Base-by-base conservation (phyloP, 1,139 yeast genomes). In the Suzukiozyma palmioleophila region DNA sequence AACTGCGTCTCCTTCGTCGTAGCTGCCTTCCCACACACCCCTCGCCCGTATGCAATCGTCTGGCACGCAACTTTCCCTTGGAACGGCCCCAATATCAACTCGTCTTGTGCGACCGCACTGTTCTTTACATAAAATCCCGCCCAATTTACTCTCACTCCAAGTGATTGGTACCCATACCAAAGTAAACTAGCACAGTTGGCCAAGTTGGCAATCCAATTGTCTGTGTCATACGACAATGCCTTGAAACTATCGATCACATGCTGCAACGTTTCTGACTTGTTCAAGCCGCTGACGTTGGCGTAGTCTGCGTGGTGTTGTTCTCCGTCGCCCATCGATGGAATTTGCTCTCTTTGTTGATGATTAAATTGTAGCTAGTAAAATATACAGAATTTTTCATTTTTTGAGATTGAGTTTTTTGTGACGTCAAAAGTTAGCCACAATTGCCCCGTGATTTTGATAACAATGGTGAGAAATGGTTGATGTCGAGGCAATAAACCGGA, bases 11-110 rank as follows among this genome's bases (percentile, higher is more conserved):
- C 39, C 42, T 61, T 59, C 0, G 67, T 49, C 0, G 57, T 46
- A 0, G 95, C 96, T 1, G 96, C 95, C 1, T 77, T 67, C 6
- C 98, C 97, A 63, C 97, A 92, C 0, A 92, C 97, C 8, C 98
- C 98, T 42, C 66, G 73, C 4, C 96, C 97, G 41, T 84, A 66
- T 42, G 66, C 56, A 42, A 92, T 92, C 14, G 65, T 60, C 60
- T 92, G 97, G 55, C 98, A 92, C 0, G 97, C 97, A 3, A 92
- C 97, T 59, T 88, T 88, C 1, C 98, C 98, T 59, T 88, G 96
- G 59, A 92, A 92, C 8, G 98, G 98, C 0, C 95, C 98, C 35
- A 92, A 68, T 26, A 87, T 73, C 40, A 92, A 67, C 51, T 74
- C 78, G 0, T 56, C 47, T n/a, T 56, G 55, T 8, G 50, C 51